Conservation (phyloP, 2,329 filamentous ascomycete genomes). For the Fusarium paranaense region DNA sequence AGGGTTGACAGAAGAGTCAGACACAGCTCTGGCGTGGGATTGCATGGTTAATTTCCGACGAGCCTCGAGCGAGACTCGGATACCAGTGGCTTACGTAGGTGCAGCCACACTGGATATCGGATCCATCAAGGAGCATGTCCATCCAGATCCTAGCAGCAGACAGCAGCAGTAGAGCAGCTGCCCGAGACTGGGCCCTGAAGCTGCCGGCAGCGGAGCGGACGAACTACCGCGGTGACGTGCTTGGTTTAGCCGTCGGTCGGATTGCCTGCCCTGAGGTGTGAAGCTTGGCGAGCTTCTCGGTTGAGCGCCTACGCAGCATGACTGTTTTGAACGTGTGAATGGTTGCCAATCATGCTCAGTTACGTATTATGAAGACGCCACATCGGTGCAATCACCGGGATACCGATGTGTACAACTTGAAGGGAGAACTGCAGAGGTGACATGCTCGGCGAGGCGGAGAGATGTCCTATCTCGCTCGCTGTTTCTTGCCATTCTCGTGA, state of each 20-base stretch:
- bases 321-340: background rate
- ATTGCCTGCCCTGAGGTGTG: background rate
- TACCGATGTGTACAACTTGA: conserved; percentile 9
- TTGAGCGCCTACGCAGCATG: background rate
- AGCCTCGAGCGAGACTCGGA: background rate
- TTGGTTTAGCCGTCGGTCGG: background rate
- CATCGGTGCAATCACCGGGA: conserved; percentile 24
- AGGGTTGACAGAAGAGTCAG: background rate
- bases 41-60: background rate
- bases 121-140: background rate
- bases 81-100: conserved; percentile 10
- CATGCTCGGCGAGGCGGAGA: conserved; percentile 29
- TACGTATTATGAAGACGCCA: conserved; percentile 1
- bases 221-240: conserved; percentile 9
- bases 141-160: background rate
- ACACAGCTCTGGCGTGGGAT: background rate
- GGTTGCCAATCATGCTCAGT: background rate
- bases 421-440: background rate
- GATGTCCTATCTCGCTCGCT: conserved; percentile 12
- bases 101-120: conserved; percentile 17
- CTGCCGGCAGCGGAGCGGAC: conserved; percentile 6
- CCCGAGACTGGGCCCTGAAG: background rate
- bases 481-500: conserved; percentile 4
- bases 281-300: background rate
- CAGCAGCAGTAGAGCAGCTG: background rate